Conservation (phyloP, 257 asterid genomes). For the Rehmannia glutinosa region DNA sequence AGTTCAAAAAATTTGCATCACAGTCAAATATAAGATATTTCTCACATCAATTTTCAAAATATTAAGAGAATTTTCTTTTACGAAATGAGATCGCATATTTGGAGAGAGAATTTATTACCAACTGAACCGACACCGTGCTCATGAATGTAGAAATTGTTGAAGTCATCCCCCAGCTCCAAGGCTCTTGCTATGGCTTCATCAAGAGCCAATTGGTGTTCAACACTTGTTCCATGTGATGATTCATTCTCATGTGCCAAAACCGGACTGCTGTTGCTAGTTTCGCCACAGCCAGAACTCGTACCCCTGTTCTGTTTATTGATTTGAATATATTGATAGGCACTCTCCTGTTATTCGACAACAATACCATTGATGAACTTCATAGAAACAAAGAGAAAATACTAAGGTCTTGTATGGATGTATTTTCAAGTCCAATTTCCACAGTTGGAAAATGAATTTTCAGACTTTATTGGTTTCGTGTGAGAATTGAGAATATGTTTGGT, state of each 20-base stretch:
- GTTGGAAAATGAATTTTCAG: too few species aligned
- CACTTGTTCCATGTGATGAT: constrained; percentile 30
- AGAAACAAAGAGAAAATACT: background rate
- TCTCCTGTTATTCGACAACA: constrained; percentile 50
- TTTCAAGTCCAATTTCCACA: too few species aligned
- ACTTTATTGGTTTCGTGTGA: too few species aligned
- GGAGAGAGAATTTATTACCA: constrained; percentile 36
- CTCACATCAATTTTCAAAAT: background rate
- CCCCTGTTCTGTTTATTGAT: constrained; percentile 38
- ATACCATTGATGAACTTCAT: background rate
- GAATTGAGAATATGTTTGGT: too few species aligned
- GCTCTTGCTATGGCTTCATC: constrained; percentile 93
- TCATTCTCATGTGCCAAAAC: constrained; percentile 36
- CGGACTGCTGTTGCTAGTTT: constrained; percentile 37
- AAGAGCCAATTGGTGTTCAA: constrained; percentile 61
- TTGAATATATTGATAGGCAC: constrained; percentile 60
- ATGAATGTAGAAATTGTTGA: constrained; percentile 40
- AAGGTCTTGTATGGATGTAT: background rate
- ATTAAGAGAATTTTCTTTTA: too few species aligned
- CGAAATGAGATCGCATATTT: background rate
- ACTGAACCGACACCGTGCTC: constrained; percentile 33
- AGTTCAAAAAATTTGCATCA: background rate
- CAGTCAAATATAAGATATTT: background rate
- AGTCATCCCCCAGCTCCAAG: constrained; percentile 70
- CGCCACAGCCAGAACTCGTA: constrained; percentile 31